phyloP scores from a whole-genome alignment of 768 basidiomycete species.

The Naganishia vaughanmartiniae region DNA sequence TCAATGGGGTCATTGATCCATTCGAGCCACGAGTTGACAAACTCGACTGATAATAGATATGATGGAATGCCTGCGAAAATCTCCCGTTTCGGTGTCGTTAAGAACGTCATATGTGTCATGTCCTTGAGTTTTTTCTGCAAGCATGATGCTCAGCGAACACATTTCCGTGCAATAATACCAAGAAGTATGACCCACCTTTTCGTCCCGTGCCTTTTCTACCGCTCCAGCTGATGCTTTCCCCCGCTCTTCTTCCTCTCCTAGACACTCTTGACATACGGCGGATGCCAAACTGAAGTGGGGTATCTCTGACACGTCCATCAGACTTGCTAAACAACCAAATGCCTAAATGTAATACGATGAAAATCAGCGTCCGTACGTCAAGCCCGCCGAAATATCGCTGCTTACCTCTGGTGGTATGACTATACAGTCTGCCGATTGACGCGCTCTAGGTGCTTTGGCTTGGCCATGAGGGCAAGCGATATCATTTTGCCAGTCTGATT shows the following conservation, averaged over 20 bases:
- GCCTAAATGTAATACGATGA: background rate
- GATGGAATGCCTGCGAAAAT: conserved; percentile 12
- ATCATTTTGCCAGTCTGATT: conserved; percentile 3
- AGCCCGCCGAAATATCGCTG: background rate
- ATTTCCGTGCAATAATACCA: background rate
- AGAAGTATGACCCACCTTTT: background rate
- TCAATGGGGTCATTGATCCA: conserved; percentile 21
- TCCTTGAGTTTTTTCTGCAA: conserved; percentile 6
- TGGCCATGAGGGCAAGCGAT: conserved; percentile 26
- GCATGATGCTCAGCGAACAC: background rate
- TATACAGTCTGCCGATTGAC: background rate
- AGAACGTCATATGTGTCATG: background rate
- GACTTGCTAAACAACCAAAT: conserved; percentile 9
- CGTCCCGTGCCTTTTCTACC: background rate
- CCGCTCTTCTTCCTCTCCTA: background rate
- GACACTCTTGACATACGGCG: conserved; percentile 2
- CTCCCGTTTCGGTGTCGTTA: background rate
- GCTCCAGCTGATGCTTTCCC: background rate
- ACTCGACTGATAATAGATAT: conserved; percentile 2
- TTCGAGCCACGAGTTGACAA: conserved; percentile 7
- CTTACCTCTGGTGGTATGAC: conserved; percentile 12
- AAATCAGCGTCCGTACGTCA: background rate
- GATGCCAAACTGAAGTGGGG: background rate
- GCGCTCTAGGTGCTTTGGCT: conserved; percentile 1
- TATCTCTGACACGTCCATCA: background rate